Conservation (phyloP, 23 red algal species). For the Porphyridium purpureum region DNA sequence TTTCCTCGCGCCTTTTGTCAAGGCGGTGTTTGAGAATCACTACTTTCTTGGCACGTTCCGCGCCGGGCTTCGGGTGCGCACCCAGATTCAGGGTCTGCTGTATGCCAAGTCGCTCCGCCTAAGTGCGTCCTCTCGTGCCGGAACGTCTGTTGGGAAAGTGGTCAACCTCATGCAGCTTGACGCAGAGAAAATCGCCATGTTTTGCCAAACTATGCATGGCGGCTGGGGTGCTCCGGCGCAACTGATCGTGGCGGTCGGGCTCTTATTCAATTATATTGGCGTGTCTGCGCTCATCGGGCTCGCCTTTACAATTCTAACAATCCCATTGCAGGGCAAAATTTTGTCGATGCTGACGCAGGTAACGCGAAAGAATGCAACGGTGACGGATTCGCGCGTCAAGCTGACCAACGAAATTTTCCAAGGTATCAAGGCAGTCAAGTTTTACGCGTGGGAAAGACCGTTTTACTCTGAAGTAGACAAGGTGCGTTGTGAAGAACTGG, state of each 20-base stretch:
- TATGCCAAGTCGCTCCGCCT: slow-evolving; percentile 82
- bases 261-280: slow-evolving; percentile 71
- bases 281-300: slow-evolving; percentile 66
- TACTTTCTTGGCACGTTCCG: slow-evolving; percentile 66
- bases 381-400: slow-evolving; percentile 80
- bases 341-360: neutral
- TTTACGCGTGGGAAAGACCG: slow-evolving; percentile 94
- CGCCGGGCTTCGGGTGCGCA: slow-evolving; percentile 50
- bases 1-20: slow-evolving; percentile 40
- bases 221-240: slow-evolving; percentile 64
- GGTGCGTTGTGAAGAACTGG: slow-evolving; percentile 36
- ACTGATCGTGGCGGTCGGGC: slow-evolving; percentile 54
- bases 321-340: slow-evolving; percentile 44
- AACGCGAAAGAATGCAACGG: neutral
- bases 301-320: slow-evolving; percentile 26
- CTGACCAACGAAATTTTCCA: slow-evolving; percentile 95
- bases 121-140: slow-evolving; percentile 45
- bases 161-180: slow-evolving; percentile 99
- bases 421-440: slow-evolving; percentile 93
- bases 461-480: slow-evolving; percentile 33
- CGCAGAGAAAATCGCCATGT: slow-evolving; percentile 70
- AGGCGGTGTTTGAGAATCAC: slow-evolving; percentile 65
- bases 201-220: slow-evolving; percentile 63
- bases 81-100: slow-evolving; percentile 4
- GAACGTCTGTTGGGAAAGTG: slow-evolving; percentile 71